Evolutionary conservation across 2,329 filamentous ascomycete genomes (phyloP).

Genomic region (Curvularia verruculosa): DNA sequence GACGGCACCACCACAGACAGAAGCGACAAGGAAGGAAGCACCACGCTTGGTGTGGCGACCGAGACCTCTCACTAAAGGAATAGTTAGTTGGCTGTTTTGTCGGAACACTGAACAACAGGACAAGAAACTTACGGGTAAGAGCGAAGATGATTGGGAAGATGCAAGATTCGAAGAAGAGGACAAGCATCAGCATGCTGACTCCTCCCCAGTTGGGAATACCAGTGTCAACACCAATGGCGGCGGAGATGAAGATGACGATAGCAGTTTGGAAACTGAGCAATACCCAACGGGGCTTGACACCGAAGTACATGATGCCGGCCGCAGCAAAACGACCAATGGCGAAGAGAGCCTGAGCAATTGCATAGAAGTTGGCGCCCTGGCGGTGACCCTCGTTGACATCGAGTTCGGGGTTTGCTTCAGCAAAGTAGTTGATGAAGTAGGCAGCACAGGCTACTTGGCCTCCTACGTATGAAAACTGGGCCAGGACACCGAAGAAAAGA

Average conservation of each 20-base stretch:
- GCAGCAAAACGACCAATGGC: conserved; percentile 47
- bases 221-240: conserved; percentile 43
- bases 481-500: conserved; percentile 45
- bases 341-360: conserved; percentile 48
- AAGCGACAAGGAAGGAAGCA: conserved; percentile 46
- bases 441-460: conserved; percentile 62
- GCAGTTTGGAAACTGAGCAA: conserved; percentile 45
- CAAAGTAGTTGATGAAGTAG: conserved; percentile 51
- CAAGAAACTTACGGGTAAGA: conserved; percentile 22
- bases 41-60: conserved; percentile 51
- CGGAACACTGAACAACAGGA: not conserved
- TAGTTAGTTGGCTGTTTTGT: not conserved
- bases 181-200: conserved; percentile 46
- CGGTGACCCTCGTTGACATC: conserved; percentile 33
- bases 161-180: conserved; percentile 49
- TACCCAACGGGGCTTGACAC: conserved; percentile 46
- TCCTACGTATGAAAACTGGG: conserved; percentile 62
- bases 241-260: conserved; percentile 47
- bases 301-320: conserved; percentile 46
- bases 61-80: conserved; percentile 37
- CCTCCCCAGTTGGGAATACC: conserved; percentile 48
- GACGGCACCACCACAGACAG: conserved; percentile 47
- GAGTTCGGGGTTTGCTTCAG: conserved; percentile 43
- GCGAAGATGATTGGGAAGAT: conserved; percentile 51
- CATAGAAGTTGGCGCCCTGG: conserved; percentile 48